Evolutionary conservation across 257 asterid species (phyloP).

Genomic region (Solanum verrucosum): DNA sequence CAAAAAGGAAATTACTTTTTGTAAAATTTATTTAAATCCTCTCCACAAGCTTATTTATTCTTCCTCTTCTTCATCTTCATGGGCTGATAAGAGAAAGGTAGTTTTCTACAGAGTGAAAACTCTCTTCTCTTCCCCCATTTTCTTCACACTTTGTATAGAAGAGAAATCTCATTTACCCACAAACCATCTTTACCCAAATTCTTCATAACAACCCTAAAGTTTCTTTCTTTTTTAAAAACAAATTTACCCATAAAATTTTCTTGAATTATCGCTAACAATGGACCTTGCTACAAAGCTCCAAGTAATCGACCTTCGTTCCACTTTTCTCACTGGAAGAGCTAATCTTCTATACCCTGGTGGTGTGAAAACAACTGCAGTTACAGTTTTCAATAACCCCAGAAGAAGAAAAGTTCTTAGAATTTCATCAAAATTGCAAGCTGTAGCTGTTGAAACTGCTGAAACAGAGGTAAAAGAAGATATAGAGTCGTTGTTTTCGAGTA

Average conservation of each 20-base stretch:
- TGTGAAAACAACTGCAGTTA: conserved; percentile 3
- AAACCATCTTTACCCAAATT: background rate
- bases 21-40: background rate
- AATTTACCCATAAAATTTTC: background rate
- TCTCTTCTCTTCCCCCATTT: background rate
- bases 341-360: conserved; percentile 23
- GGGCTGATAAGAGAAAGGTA: background rate
- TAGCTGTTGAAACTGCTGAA: conserved; percentile 56
- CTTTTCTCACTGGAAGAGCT: conserved; percentile 44
- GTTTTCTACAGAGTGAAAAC: background rate
- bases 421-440: conserved; percentile 43
- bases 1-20: background rate
- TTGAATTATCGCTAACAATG: conserved; percentile 14
- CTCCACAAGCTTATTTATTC: background rate
- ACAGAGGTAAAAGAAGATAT: conserved; percentile 51
- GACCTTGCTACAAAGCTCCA: conserved; percentile 32
- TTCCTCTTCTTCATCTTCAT: background rate
- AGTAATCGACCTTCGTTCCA: conserved; percentile 41
- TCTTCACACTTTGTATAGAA: background rate
- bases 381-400: conserved; percentile 16
- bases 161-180: background rate
- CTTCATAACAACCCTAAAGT: background rate
- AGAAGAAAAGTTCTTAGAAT: conserved; percentile 15
- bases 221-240: background rate
- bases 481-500: conserved; percentile 57